Conservation (phyloP, 176 grass and related monocot genomes). For the Aegilops sharonensis region DNA sequence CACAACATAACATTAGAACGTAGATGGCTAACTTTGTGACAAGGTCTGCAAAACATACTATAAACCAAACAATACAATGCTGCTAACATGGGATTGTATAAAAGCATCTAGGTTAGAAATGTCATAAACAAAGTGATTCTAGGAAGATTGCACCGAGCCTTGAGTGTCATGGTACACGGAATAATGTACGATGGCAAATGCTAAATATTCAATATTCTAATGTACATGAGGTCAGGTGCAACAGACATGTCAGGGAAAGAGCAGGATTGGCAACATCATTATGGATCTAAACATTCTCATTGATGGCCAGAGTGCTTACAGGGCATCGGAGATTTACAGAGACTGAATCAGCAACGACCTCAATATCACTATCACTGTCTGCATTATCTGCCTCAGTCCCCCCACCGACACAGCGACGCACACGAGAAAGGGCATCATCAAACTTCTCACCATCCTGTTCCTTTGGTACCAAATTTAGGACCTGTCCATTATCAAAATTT, state of each 20-base stretch:
- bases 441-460: slow-evolving; percentile 82
- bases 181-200: background rate
- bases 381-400: slow-evolving; percentile 62
- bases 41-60: background rate
- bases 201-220: slow-evolving; percentile 13
- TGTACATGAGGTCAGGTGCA: background rate
- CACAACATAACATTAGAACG: background rate
- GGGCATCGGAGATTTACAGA: slow-evolving; percentile 88
- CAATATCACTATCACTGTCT: slow-evolving; percentile 85
- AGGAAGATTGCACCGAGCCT: background rate
- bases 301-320: slow-evolving; percentile 51
- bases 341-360: slow-evolving; percentile 80
- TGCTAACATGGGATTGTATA: slow-evolving; percentile 1
- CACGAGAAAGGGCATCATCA: slow-evolving; percentile 75
- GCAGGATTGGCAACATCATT: slow-evolving; percentile 21
- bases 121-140: background rate
- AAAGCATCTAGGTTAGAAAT: slow-evolving; percentile 3
- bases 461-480: slow-evolving; percentile 77
- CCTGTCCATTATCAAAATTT: slow-evolving; percentile 45
- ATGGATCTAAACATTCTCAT: slow-evolving; percentile 9
- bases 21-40: background rate
- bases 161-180: background rate
- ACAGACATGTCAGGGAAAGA: background rate
- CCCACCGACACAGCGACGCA: slow-evolving; percentile 80
- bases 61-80: background rate